phyloP scores from a whole-genome alignment of 768 basidiomycete species.

The Dacryopinax primogenitus region DNA sequence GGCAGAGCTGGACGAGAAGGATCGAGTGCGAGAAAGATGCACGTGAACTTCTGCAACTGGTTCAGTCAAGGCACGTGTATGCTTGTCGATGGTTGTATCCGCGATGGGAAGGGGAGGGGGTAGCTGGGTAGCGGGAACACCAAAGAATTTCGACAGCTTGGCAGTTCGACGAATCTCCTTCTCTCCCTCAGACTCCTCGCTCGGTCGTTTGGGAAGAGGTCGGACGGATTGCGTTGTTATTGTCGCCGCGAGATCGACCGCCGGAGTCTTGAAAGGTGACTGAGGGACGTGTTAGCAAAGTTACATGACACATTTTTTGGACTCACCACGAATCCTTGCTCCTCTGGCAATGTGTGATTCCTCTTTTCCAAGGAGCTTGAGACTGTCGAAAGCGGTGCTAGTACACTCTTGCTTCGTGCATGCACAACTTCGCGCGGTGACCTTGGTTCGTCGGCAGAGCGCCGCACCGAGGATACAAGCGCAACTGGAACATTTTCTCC shows the following conservation, averaged over 20 bases:
- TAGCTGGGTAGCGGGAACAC: conserved; percentile 1
- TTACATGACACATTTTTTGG: no score
- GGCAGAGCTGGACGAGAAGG: not conserved
- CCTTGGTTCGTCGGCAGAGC: not conserved
- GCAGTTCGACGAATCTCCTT: conserved; percentile 4
- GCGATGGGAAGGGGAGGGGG: not conserved
- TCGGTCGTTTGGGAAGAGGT: not conserved
- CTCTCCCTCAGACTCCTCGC: not conserved
- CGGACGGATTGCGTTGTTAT: no score
- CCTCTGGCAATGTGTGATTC: not conserved
- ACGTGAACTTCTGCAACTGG: not conserved
- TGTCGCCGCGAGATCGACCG: no score
- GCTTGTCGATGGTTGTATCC: not conserved
- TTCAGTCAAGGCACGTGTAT: not conserved
- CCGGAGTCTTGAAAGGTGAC: no score
- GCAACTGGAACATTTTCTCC: not conserved
- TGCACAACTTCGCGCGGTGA: not conserved
- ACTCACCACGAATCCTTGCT: no score
- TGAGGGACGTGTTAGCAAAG: no score
- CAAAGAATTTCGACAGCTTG: not conserved
- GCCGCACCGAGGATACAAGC: not conserved
- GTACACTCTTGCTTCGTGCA: conserved; percentile 5
- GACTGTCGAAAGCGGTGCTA: not conserved
- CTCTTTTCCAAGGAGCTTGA: not conserved
- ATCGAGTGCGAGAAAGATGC: not conserved